Percentiles rank a stretch among this genome's conserved stretches.
These are phyloP conservation scores for Beauveria bassiana DNA, from an alignment of 2,329 filamentous ascomycete genomes.

Conservation along the genomic window DNA sequence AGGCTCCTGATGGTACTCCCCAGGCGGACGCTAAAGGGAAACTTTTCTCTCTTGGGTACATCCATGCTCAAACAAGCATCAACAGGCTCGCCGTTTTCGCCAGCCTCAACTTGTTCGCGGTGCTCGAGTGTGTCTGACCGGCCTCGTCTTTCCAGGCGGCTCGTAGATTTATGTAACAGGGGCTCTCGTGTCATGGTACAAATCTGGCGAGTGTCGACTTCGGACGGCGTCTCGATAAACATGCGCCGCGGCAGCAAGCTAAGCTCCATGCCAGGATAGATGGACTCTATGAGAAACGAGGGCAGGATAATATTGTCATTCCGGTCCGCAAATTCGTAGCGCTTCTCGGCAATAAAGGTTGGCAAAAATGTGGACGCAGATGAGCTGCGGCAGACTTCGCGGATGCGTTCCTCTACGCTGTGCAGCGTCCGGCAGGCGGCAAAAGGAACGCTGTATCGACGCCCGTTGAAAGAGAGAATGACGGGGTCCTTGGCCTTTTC, in stretches of 20 bases:
- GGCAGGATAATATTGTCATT: background rate
- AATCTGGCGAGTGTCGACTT: too few relatives aligned
- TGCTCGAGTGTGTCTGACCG: too few relatives aligned
- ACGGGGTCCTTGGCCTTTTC: background rate
- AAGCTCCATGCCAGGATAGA: background rate
- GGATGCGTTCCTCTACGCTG: background rate
- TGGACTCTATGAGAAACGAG: background rate
- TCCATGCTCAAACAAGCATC: too few relatives aligned
- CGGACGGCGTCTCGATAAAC: too few relatives aligned
- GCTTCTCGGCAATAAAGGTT: background rate
- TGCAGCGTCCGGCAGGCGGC: background rate
- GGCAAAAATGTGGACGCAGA: background rate
- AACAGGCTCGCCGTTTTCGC: background rate
- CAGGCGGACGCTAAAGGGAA: too few relatives aligned
- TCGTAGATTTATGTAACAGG: too few relatives aligned
- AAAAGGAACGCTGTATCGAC: background rate
- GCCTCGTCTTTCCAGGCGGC: too few relatives aligned
- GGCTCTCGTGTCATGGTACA: too few relatives aligned
- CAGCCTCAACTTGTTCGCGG: background rate
- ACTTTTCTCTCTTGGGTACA: too few relatives aligned
- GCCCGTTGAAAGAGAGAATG: background rate
- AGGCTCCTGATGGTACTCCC: too few relatives aligned
- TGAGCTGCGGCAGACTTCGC: background rate
- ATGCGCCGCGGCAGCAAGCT: background rate
- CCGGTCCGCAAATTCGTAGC: background rate